These are phyloP conservation scores for Trifolium dubium DNA, from an alignment of 306 rosid genomes.

Conservation along the genomic window DNA sequence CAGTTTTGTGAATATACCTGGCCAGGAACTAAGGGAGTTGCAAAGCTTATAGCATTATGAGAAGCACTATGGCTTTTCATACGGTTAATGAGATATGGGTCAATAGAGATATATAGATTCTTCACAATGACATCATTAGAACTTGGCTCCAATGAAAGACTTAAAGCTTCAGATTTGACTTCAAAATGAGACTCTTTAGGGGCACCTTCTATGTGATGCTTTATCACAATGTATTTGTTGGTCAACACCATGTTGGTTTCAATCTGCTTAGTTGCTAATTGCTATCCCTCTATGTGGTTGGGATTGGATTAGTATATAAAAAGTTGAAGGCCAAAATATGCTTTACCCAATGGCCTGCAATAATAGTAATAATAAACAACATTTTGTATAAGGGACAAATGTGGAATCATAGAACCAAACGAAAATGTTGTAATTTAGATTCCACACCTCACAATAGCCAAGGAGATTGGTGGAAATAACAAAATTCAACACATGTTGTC, in stretches of 20 bases:
- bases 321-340: no score
- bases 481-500: no score
- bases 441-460: no score
- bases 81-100: slow-evolving; percentile 68
- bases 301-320: no score
- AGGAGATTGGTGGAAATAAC: no score
- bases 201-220: slow-evolving; percentile 49
- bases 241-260: slow-evolving; percentile 55
- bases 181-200: slow-evolving; percentile 65
- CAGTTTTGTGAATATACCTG: slow-evolving; percentile 34
- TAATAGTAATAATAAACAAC: no score
- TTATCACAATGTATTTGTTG: slow-evolving; percentile 54
- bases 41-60: slow-evolving; percentile 39
- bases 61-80: slow-evolving; percentile 46
- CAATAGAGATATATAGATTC: slow-evolving; percentile 66
- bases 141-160: slow-evolving; percentile 40
- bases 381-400: no score
- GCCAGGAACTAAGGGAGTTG: slow-evolving; percentile 50
- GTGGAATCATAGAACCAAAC: no score
- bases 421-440: no score
- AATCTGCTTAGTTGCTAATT: background rate
- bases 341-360: no score
- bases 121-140: slow-evolving; percentile 57
- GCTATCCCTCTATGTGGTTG: no score
- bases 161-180: slow-evolving; percentile 45